A percentile compares a stretch with the other conserved stretches of the same genome.
Evolutionary conservation across 495 filamentous ascomycete genomes (phyloP).

Genomic region (Pseudevernia furfuracea): DNA sequence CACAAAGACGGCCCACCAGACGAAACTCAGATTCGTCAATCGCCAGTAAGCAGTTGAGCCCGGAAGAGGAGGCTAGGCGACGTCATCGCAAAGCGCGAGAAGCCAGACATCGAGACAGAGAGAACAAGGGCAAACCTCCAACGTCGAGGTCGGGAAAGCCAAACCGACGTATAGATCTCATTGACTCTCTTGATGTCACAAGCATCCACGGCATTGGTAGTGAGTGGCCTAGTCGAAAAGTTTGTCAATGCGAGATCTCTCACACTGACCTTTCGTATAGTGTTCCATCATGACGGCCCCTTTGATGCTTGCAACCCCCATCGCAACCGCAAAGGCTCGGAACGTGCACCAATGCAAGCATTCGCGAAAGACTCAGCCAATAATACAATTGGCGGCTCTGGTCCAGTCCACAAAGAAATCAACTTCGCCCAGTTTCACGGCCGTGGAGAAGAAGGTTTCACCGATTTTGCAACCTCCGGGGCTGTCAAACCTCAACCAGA

Average conservation of each 20-base stretch:
- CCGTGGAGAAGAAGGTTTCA: constrained; percentile 71
- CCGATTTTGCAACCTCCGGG: constrained; percentile 56
- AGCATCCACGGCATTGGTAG: constrained; percentile 93
- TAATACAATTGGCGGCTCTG: constrained; percentile 82
- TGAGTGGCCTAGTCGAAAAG: constrained; percentile 42
- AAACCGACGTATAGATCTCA: constrained; percentile 73
- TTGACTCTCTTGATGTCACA: constrained; percentile 95
- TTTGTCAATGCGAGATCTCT: neutral
- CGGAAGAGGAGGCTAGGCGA: constrained; percentile 68
- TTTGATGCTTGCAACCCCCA: constrained; percentile 97
- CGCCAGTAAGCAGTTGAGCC: constrained; percentile 52
- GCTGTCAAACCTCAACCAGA: constrained; percentile 35
- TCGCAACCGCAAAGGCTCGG: constrained; percentile 77
- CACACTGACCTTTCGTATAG: constrained; percentile 37
- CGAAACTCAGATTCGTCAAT: constrained; percentile 94
- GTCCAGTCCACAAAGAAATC: constrained; percentile 72
- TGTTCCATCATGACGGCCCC: constrained; percentile 97
- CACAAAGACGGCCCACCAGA: constrained; percentile 49
- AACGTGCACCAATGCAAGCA: constrained; percentile 89
- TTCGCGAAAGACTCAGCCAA: constrained; percentile 88
- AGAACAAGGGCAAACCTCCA: constrained; percentile 38
- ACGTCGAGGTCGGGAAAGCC: constrained; percentile 42
- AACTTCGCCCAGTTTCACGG: constrained; percentile 82
- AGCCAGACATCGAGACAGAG: constrained; percentile 53
- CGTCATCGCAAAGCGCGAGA: constrained; percentile 62